These are phyloP conservation scores for Zygoascus tannicola DNA, from an alignment of 805 yeast species.

Conservation along the genomic window DNA sequence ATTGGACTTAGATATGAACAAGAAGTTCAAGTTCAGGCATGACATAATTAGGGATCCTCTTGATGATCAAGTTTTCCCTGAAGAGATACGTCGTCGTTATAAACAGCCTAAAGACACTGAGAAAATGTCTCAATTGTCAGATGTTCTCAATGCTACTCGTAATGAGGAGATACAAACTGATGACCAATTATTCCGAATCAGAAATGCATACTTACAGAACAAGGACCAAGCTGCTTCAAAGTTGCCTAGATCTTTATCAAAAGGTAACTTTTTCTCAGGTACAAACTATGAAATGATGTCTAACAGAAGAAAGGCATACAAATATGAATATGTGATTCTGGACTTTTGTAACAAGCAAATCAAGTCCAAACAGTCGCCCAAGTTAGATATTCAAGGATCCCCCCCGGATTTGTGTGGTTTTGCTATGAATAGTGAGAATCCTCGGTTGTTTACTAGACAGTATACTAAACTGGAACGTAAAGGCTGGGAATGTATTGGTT, in stretches of 20 bases:
- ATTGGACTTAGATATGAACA: too few relatives aligned
- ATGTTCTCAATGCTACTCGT: slow-evolving; percentile 37
- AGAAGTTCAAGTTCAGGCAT: not conserved
- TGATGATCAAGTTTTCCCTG: slow-evolving; percentile 7
- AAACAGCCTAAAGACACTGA: not conserved
- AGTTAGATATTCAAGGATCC: not conserved
- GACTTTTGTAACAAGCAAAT: not conserved
- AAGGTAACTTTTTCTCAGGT: slow-evolving; percentile 36
- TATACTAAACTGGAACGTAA: not conserved
- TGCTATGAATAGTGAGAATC: not conserved
- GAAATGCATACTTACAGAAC: slow-evolving; percentile 47
- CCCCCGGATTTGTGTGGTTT: not conserved
- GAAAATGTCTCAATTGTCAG: slow-evolving; percentile 26
- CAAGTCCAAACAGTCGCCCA: not conserved
- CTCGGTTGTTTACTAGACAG: not conserved
- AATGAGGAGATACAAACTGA: slow-evolving; percentile 32
- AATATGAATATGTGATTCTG: not conserved
- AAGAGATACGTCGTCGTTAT: slow-evolving; percentile 6
- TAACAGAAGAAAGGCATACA: not conserved
- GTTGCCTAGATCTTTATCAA: slow-evolving; percentile 33
- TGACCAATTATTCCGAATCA: slow-evolving; percentile 39
- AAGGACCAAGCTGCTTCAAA: slow-evolving; percentile 23
- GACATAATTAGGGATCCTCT: not conserved
- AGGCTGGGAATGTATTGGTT: slow-evolving; percentile 5
- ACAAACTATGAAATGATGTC: not conserved